Base-by-base conservation (phyloP, 129 eudicot genomes). In the Mikania micrantha region DNA sequence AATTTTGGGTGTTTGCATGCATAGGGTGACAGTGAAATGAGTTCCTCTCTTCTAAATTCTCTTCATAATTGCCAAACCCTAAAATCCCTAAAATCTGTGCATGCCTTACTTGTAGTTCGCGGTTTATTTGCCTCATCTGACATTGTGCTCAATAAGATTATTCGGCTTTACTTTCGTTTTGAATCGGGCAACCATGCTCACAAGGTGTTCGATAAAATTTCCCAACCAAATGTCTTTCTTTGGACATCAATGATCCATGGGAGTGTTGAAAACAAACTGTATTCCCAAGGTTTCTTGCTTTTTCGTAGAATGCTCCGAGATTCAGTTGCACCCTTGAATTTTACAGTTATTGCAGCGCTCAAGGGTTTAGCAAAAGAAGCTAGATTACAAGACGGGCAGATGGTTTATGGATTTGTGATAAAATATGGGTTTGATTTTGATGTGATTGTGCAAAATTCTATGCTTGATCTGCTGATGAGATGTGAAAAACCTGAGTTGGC, bases 191-290 rank as follows among this genome's bases (percentile, higher is more conserved):
- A 58, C 10, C 69, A 57, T 67, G 86, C 86, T 0, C 72, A 64
- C 72, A 60, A 82, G 54, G 49, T 74, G 78, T 82, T 82, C 16
- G 78, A 74, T 35, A 4, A 61, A 74, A 82, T 82, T 36, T 24
- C 83, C 54, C 72, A 82, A 74, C 87, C 80, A 78, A 82, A 82
- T 77, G 73, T 74, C 54, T 83, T 80, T 72, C 27, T 83, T 7
- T 84, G 83, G 85, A 80, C 88, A n/a, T 80, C 88, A 32, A 73
- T 84, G 76, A 74, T 84, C 57, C 88, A 84, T 66, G 88, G 88
- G 20, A 45, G 69, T 45, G 76, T 84, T n/a, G 79, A 80, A 66
- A 77, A 66, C 70, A 58, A 56, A 41, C 63, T 64, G 17, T 66
- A 58, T 41, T 44, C 53, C 12, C 48, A 84, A 16, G 84, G 73